phyloP scores from a whole-genome alignment of 2,329 filamentous ascomycete species.

The Cladosporium colombiae region DNA sequence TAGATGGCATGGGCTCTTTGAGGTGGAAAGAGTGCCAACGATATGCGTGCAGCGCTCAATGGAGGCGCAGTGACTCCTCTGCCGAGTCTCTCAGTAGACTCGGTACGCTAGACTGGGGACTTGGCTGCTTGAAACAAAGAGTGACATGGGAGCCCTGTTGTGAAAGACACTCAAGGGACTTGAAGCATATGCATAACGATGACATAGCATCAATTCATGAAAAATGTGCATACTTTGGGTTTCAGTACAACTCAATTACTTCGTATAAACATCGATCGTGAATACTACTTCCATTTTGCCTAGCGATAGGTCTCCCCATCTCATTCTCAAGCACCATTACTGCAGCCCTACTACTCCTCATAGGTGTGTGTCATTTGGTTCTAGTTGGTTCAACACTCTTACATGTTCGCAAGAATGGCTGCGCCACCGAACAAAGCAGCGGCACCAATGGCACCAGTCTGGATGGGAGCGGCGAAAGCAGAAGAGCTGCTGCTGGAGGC shows the following conservation, averaged over 20 bases:
- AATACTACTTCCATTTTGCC: neutral
- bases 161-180: neutral
- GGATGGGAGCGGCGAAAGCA: slow-evolving; percentile 35
- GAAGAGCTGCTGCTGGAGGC: slow-evolving; percentile 21
- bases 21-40: neutral
- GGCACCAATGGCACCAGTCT: slow-evolving; percentile 47
- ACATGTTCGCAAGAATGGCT: slow-evolving; percentile 32
- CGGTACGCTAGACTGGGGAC: neutral
- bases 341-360: neutral
- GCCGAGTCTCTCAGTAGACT: neutral
- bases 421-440: slow-evolving; percentile 52
- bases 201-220: neutral
- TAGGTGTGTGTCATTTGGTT: neutral
- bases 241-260: neutral
- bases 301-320: neutral
- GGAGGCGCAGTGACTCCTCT: neutral
- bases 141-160: neutral
- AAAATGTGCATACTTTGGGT: neutral
- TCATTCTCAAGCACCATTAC: neutral
- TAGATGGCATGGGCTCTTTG: neutral
- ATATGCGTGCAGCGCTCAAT: neutral
- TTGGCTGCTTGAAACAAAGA: neutral
- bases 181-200: neutral
- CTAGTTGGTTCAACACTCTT: neutral
- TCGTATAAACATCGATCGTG: neutral